Percentiles rank a stretch among this genome's conserved stretches.
These are phyloP conservation scores for Diplodia intermedia DNA, from an alignment of 2,329 filamentous ascomycete species.

Conservation along the genomic window DNA sequence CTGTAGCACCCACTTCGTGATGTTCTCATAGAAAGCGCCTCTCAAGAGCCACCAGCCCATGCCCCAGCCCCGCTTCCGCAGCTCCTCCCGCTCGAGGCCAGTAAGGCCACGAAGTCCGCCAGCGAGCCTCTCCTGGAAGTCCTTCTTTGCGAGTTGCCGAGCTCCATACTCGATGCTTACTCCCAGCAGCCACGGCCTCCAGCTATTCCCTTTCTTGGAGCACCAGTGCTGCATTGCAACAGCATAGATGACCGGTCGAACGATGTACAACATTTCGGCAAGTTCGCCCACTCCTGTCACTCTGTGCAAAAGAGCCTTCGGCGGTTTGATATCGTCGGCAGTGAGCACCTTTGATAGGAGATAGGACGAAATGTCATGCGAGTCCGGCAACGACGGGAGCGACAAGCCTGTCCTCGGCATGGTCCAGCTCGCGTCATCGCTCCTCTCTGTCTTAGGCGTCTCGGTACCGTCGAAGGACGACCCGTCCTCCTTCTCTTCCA, in stretches of 20 bases:
- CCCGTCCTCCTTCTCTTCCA: constrained; percentile 57
- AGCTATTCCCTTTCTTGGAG: constrained; percentile 73
- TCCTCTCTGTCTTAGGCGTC: constrained; percentile 49
- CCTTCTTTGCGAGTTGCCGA: constrained; percentile 77
- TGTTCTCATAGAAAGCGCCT: constrained; percentile 93
- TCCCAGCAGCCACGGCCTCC: constrained; percentile 91
- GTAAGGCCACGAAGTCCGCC: constrained; percentile 79
- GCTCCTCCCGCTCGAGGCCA: constrained; percentile 86
- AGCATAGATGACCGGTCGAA: constrained; percentile 87
- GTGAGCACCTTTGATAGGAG: constrained; percentile 89
- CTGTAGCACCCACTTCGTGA: constrained; percentile 66
- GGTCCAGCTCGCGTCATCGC: constrained; percentile 67
- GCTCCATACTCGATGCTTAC: constrained; percentile 86
- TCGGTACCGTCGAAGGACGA: constrained; percentile 54
- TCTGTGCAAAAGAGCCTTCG: constrained; percentile 82
- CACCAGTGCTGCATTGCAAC: constrained; percentile 77
- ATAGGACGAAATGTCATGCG: constrained; percentile 83
- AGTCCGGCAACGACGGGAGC: constrained; percentile 81
- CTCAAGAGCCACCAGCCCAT: constrained; percentile 97
- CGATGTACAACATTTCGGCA: constrained; percentile 89
- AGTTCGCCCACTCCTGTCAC: constrained; percentile 76
- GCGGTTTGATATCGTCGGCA: constrained; percentile 95
- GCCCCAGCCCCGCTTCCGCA: constrained; percentile 84
- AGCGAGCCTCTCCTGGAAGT: constrained; percentile 67
- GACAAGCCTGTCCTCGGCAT: constrained; percentile 95